Evolutionary conservation across 345 rosid species (phyloP).

Genomic region (Eucalyptus viminalis): DNA sequence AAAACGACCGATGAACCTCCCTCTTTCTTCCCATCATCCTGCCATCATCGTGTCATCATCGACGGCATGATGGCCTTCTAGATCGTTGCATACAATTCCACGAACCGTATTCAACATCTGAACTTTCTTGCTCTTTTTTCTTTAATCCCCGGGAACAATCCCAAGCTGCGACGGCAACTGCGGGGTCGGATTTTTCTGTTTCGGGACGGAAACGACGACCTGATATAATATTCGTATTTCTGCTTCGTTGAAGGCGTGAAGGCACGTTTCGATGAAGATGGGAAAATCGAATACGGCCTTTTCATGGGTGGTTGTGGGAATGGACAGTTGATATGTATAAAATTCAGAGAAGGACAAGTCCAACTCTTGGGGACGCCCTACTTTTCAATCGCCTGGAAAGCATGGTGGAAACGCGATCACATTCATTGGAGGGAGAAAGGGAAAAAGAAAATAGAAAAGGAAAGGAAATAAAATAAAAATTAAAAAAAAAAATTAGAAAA

Average conservation of each 20-base stretch:
- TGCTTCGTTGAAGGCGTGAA: neutral
- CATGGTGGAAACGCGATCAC: neutral
- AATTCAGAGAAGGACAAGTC: neutral
- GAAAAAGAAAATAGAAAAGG: too few relatives aligned
- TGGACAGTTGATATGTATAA: neutral
- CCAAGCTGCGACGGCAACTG: neutral
- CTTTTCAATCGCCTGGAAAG: neutral
- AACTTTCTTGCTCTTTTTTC: neutral
- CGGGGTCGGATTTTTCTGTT: neutral
- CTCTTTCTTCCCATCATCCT: neutral
- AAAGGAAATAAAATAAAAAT: too few relatives aligned
- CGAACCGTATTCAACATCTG: neutral
- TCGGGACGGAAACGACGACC: neutral
- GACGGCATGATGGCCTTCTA: neutral
- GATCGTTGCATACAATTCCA: neutral
- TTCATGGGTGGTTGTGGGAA: neutral
- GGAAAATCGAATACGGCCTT: neutral
- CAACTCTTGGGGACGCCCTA: neutral
- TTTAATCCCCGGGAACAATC: neutral
- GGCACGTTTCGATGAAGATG: neutral
- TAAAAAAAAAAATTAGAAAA: too few relatives aligned
- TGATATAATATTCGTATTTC: neutral
- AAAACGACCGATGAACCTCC: neutral
- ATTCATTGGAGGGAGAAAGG: neutral
- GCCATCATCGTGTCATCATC: neutral